Evolutionary conservation across 805 yeast genomes (phyloP).

Genomic region (Maudiozyma bulderi): DNA sequence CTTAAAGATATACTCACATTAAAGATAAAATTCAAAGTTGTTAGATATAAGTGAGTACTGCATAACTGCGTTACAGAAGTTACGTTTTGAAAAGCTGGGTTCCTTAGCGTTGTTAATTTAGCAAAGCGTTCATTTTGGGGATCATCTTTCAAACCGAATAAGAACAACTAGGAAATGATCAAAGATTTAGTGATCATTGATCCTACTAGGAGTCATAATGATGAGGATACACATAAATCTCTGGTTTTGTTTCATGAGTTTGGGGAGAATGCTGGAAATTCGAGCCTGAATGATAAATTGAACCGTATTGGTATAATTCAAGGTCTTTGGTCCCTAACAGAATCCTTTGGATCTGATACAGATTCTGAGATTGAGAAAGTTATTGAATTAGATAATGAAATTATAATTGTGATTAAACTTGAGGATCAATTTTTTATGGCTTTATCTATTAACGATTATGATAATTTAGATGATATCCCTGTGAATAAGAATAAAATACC

Average conservation of each 20-base stretch:
- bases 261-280: slow-evolving; percentile 7
- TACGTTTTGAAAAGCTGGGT: no score
- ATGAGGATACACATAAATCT: slow-evolving; percentile 26
- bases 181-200: slow-evolving; percentile 32
- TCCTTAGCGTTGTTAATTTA: no score
- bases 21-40: no score
- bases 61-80: no score
- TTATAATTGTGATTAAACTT: slow-evolving; percentile 20
- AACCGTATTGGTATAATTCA: slow-evolving; percentile 36
- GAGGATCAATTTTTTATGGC: slow-evolving; percentile 25
- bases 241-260: slow-evolving; percentile 30
- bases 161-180: slow-evolving; percentile 8
- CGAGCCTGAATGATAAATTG: slow-evolving; percentile 28
- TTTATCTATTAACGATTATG: slow-evolving; percentile 7
- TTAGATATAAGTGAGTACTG: no score
- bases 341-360: slow-evolving; percentile 6
- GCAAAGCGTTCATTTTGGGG: no score
- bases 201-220: slow-evolving; percentile 28
- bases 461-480: slow-evolving; percentile 2
- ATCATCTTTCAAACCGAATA: no score
- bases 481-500: slow-evolving; percentile 18
- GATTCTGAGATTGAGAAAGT: slow-evolving; percentile 9
- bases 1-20: no score
- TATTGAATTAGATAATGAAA: slow-evolving; percentile 26
- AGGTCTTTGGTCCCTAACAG: slow-evolving; percentile 29